Evolutionary conservation across 179 eudicot genomes (phyloP).

Genomic region (Silene coronaria): DNA sequence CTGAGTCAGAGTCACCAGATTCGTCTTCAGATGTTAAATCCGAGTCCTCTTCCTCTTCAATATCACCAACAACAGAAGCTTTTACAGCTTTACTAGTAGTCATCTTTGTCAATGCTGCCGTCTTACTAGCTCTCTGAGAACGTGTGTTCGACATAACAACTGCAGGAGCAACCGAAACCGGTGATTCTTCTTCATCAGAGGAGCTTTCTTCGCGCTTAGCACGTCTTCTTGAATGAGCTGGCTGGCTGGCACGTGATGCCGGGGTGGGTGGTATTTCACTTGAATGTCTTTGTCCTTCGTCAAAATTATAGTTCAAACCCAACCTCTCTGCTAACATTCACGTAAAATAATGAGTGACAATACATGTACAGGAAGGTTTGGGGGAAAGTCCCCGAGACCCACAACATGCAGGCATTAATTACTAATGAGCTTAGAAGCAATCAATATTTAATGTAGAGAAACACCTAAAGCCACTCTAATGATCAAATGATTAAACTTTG

Average conservation of each 20-base stretch:
- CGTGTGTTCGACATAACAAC: constrained; percentile 42
- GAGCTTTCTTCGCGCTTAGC: constrained; percentile 53
- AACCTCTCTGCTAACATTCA: constrained; percentile 44
- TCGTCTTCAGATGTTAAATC: constrained; percentile 76
- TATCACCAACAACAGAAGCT: constrained; percentile 32
- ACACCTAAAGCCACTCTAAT: background rate
- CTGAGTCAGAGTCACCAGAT: constrained; percentile 36
- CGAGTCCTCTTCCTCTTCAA: constrained; percentile 45
- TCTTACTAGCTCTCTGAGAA: constrained; percentile 91
- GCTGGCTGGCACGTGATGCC: constrained; percentile 47
- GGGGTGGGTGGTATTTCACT: constrained; percentile 67
- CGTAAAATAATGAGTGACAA: background rate
- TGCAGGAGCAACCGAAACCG: constrained; percentile 42
- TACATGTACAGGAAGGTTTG: too few species aligned
- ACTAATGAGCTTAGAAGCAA: background rate
- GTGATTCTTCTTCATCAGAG: constrained; percentile 64
- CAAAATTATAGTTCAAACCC: constrained; percentile 45
- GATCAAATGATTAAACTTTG: background rate
- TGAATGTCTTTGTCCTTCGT: constrained; percentile 27
- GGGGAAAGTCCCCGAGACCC: background rate
- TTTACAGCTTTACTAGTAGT: constrained; percentile 36
- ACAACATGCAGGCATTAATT: background rate
- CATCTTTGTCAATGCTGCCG: constrained; percentile 74
- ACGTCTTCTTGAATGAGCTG: constrained; percentile 49
- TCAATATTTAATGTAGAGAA: background rate